phyloP scores from a whole-genome alignment of 805 yeast genomes.

The Metschnikowia dekortorum region DNA sequence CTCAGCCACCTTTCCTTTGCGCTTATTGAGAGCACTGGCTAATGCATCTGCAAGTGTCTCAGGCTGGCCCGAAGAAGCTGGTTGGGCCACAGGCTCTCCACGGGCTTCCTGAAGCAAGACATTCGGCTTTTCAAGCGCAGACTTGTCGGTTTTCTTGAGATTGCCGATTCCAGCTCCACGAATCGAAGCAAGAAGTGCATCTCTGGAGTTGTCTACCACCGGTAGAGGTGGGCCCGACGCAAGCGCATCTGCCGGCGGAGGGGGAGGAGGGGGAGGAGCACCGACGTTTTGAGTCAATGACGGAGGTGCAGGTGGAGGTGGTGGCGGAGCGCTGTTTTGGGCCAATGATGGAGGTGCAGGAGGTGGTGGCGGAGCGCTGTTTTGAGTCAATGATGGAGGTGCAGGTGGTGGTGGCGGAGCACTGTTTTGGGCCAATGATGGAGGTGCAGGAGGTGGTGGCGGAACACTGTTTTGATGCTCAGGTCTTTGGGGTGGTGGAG shows the following conservation, averaged over 20 bases:
- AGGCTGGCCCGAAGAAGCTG: constrained; percentile 47
- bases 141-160: constrained; percentile 74
- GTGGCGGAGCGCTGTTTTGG: constrained; percentile 19
- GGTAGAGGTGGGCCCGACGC: constrained; percentile 23
- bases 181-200: constrained; percentile 82
- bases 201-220: constrained; percentile 52
- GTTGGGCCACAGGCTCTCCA: constrained; percentile 50
- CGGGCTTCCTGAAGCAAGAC: constrained; percentile 65
- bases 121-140: constrained; percentile 76
- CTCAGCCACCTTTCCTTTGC: constrained; percentile 77
- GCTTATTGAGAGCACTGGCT: constrained; percentile 75
- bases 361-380: constrained; percentile 15
- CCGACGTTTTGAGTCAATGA: constrained; percentile 6
- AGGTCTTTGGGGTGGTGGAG: not conserved
- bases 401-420: constrained; percentile 21
- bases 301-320: constrained; percentile 24
- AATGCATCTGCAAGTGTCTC: constrained; percentile 79
- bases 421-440: constrained; percentile 25
- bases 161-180: constrained; percentile 71
- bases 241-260: constrained; percentile 7
- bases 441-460: constrained; percentile 6
- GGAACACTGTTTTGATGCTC: not conserved
- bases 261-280: constrained; percentile 28
- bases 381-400: constrained; percentile 27
- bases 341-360: constrained; percentile 17